Conservation (phyloP, 768 basidiomycete genomes). For the Hortiboletus flavorubellus region DNA sequence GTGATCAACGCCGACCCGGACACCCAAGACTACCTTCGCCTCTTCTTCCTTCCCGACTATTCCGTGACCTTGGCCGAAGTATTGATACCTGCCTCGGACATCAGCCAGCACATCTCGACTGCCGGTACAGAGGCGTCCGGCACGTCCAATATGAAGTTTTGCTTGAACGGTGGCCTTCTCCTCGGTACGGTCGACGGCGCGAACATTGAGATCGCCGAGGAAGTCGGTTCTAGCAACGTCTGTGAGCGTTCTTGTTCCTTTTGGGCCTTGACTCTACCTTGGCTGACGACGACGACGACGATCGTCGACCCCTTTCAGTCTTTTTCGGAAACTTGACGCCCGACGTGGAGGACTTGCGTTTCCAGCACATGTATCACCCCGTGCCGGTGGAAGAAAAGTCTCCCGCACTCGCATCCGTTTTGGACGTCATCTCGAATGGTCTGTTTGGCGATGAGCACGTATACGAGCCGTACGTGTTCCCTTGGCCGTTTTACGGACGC, state of each 20-base stretch:
- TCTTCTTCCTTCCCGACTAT: slow-evolving; percentile 98
- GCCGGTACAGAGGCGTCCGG: slow-evolving; percentile 91
- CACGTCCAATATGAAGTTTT: slow-evolving; percentile 88
- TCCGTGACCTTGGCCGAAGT: slow-evolving; percentile 81
- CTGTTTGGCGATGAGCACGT: slow-evolving; percentile 74
- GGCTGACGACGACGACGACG: neutral
- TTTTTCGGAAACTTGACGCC: slow-evolving; percentile 90
- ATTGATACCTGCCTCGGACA: slow-evolving; percentile 88
- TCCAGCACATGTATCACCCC: slow-evolving; percentile 83
- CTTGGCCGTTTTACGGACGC: neutral
- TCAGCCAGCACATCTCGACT: slow-evolving; percentile 95
- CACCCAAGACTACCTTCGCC: slow-evolving; percentile 77
- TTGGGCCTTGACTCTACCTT: neutral
- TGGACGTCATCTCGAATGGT: slow-evolving; percentile 73
- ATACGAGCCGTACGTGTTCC: slow-evolving; percentile 78
- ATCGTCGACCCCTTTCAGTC: slow-evolving; percentile 45
- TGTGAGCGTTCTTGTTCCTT: slow-evolving; percentile 39
- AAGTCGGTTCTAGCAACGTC: slow-evolving; percentile 89
- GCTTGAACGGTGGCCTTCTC: slow-evolving; percentile 85
- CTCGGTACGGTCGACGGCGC: slow-evolving; percentile 94
- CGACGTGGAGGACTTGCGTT: slow-evolving; percentile 82
- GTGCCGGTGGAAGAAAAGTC: slow-evolving; percentile 79
- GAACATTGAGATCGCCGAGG: slow-evolving; percentile 95
- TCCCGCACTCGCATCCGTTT: slow-evolving; percentile 73
- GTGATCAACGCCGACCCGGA: slow-evolving; percentile 73